Conservation (phyloP, 2,329 filamentous ascomycete species). For the Akanthomyces muscarius region DNA sequence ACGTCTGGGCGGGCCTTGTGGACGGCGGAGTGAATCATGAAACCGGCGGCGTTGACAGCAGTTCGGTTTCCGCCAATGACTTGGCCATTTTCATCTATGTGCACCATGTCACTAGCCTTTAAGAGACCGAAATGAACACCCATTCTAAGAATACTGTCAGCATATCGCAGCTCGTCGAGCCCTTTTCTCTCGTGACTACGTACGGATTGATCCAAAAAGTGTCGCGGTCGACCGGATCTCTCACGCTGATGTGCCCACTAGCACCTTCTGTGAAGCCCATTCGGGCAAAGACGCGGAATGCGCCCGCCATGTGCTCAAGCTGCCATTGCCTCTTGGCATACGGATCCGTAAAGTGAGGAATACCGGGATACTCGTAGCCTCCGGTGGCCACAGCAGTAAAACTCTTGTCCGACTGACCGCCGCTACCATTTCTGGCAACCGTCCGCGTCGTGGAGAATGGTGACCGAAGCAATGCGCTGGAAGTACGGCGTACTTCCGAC, state of each 20-base stretch:
- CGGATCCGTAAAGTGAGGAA: constrained; percentile 39
- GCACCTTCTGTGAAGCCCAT: constrained; percentile 29
- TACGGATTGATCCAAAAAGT: constrained; percentile 58
- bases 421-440: background rate
- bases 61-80: constrained; percentile 58
- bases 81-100: constrained; percentile 56
- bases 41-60: constrained; percentile 65
- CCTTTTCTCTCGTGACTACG: background rate
- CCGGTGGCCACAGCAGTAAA: constrained; percentile 1
- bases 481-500: background rate
- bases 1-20: constrained; percentile 63
- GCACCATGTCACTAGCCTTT: constrained; percentile 64
- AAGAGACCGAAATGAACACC: constrained; percentile 64
- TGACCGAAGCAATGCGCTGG: background rate
- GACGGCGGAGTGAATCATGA: constrained; percentile 65
- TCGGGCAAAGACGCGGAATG: constrained; percentile 40
- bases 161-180: background rate
- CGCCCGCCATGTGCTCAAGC: constrained; percentile 61
- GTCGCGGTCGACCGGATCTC: constrained; percentile 58
- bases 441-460: background rate
- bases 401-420: background rate
- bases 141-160: constrained; percentile 28
- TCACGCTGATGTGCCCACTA: constrained; percentile 58
- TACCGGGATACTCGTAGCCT: constrained; percentile 26
- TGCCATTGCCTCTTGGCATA: constrained; percentile 56